Evolutionary conservation across 176 grass and related monocot genomes (phyloP).

Genomic region (Triticum monococcum): DNA sequence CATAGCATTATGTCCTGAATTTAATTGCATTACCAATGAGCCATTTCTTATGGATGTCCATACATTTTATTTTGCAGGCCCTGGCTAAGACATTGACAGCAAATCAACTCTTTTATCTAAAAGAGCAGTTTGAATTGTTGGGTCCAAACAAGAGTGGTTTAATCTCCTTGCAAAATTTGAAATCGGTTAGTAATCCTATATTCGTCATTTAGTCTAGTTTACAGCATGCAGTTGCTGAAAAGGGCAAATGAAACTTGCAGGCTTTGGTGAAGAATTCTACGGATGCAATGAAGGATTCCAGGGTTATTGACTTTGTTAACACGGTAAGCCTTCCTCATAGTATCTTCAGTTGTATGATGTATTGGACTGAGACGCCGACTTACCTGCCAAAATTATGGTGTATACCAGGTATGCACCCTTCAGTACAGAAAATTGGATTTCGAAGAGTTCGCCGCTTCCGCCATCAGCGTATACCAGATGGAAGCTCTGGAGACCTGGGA

Average conservation of each 20-base stretch:
- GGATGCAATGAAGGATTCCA: constrained; percentile 94
- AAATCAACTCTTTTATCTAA: constrained; percentile 82
- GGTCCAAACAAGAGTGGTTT: constrained; percentile 90
- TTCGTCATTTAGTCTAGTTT: constrained; percentile 2
- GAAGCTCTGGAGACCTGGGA: constrained; percentile 97
- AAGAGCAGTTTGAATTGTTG: constrained; percentile 88
- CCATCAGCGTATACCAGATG: constrained; percentile 96
- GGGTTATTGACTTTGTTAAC: constrained; percentile 95
- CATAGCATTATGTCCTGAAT: background rate
- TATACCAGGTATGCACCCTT: constrained; percentile 88
- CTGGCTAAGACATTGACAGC: constrained; percentile 89
- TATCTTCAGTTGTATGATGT: background rate
- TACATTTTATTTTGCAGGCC: constrained; percentile 64
- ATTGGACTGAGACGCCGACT: background rate
- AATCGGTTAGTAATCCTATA: constrained; percentile 56
- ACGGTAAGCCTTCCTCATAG: constrained; percentile 41
- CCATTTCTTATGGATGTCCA: constrained; percentile 20
- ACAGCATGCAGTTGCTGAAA: constrained; percentile 15
- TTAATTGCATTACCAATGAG: too few relatives aligned
- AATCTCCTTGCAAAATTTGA: constrained; percentile 95
- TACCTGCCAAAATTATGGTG: background rate
- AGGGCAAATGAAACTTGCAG: constrained; percentile 38
- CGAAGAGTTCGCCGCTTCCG: constrained; percentile 90
- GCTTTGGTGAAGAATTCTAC: constrained; percentile 89
- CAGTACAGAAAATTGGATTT: constrained; percentile 99